Base-by-base conservation (phyloP, 2,329 filamentous ascomycete genomes). In the Neofusicoccum laricinum region DNA sequence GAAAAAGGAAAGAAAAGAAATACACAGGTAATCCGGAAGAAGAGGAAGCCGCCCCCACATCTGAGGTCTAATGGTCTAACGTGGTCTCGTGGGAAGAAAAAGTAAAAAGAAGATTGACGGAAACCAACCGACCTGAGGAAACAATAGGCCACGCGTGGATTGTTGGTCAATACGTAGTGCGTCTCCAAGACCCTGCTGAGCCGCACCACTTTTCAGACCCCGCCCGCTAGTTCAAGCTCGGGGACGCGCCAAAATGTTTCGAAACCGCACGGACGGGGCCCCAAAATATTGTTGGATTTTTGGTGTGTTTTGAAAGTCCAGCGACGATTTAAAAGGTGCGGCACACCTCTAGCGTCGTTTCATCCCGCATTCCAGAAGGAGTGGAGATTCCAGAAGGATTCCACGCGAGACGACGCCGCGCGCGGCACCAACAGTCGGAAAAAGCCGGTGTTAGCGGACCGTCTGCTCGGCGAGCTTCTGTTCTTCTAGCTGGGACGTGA, bases 401-500 rank as follows among this genome's bases (percentile, higher is more conserved):
- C 46, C 19, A 50, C 46, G 25, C 25, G 45, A 48, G 45, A 48
- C 46, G 21, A 21, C 30, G 30, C 12, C 10, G 10, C 48, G 14
- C 21, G 15, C 21, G 21, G 25, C 48, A 32, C 21, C 21, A 14
- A 49, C 15, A 49, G 38, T 25, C 12, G 36, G 38, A 14, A 21
- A 25, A 25, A 34, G 51, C 51, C 19, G 17, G 41, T 36, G 55
- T 53, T 53, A 63, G 46, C 36, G 38, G 19, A 53, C 49, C 25
- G 5, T 36, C 49, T 57, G 50, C 30, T 40, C 30, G 38, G 49
- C 61, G 32, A 61, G 58, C 32, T 32, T 45, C 49, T 63, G 36
- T 34, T 64, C 40, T 40, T 64, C 61, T 21, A 64, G 50, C 30
- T 41, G 49, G 25, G 49, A 55, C n/a, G 61, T 36, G 10, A 64